A percentile compares a stretch with the other conserved stretches of the same genome.
phyloP scores from a whole-genome alignment of 768 basidiomycete species.

The Antrodiella citrinella region DNA sequence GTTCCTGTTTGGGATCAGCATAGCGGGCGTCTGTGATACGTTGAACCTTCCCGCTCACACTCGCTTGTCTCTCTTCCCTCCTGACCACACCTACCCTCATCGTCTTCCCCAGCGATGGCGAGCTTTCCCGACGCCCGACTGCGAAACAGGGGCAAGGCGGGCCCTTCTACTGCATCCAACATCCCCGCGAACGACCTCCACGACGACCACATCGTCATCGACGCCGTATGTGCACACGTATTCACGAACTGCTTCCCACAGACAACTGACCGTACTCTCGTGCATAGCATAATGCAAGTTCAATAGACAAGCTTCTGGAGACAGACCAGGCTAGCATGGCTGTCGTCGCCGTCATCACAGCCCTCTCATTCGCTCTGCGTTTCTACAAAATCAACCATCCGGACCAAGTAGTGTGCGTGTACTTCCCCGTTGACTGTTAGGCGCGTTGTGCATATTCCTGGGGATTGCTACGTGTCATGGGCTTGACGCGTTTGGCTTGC shows the following conservation, averaged over 20 bases:
- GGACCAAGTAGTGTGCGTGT: conserved; percentile 85
- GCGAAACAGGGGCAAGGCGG: not conserved
- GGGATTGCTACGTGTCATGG: not conserved
- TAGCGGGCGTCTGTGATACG: not conserved
- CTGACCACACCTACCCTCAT: not conserved
- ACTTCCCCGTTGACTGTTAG: not conserved
- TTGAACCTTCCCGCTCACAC: not conserved
- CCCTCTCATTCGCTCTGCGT: conserved; percentile 72
- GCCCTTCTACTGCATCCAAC: not conserved
- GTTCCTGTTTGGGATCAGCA: not conserved
- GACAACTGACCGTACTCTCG: no score
- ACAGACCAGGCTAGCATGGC: conserved; percentile 52
- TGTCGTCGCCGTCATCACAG: conserved; percentile 58
- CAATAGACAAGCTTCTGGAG: conserved; percentile 55
- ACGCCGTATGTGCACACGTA: not conserved
- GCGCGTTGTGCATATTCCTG: not conserved
- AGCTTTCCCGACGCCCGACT: not conserved
- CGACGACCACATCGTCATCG: not conserved
- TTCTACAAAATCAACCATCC: conserved; percentile 95
- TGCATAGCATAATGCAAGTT: conserved; percentile 50
- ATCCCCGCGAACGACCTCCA: not conserved
- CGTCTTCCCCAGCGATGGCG: not conserved
- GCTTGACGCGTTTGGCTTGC: no score
- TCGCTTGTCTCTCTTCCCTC: not conserved
- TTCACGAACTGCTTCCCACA: no score